Base-by-base conservation (phyloP, 2,329 filamentous ascomycete species). In the Aspergillus sp. region DNA sequence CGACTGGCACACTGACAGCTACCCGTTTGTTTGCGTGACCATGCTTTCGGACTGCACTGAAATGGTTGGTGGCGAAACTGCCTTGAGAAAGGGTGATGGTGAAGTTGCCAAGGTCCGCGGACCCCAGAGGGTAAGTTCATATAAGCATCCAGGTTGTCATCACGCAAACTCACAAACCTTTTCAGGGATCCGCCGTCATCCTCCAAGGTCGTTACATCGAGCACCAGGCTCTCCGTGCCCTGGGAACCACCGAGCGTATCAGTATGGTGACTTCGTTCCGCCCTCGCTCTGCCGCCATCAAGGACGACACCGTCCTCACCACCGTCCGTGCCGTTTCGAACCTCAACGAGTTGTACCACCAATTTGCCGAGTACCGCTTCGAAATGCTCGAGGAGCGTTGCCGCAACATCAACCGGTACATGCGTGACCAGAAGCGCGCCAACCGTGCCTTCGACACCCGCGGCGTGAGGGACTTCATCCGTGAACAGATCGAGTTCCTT, bases 11-110 rank as follows among this genome's bases (percentile, higher is more conserved):
- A 77, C 70, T 0, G 83, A 85, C 61, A 81, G 77, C 58, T 84
- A 82, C 59, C 81, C 82, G 0, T 85, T 84, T 58, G 82, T 85
- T n/a, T 84, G 81, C 54, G 81, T 85, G n/a, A 73, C 76, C 6
- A 85, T 85, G 81, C 72, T 85, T 23, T 81, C 78, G 32, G 81
- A 85, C 57, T 83, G 80, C 53, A 74, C 72, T 0, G 68, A 71
- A 33, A 85, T 85, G 82, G 66, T 81, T 10, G 82, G 82, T 7
- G 82, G 82, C 3, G 82, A 85, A 64, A 85, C 82, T 0, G 81
- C 78, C 1, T 61, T 85, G n/a, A 71, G 74, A 33, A 81, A 71
- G 1, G 75, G 69, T 1, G 69, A 70, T 20, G 79, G 79, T 2
- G 72, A 78, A 2, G 69, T 81, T 13, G 62, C 80, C 50, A 82